Percentiles rank a stretch among this genome's conserved stretches.
These are phyloP conservation scores for Osmanthus fragrans DNA, from an alignment of 257 asterid genomes.

Conservation along the genomic window DNA sequence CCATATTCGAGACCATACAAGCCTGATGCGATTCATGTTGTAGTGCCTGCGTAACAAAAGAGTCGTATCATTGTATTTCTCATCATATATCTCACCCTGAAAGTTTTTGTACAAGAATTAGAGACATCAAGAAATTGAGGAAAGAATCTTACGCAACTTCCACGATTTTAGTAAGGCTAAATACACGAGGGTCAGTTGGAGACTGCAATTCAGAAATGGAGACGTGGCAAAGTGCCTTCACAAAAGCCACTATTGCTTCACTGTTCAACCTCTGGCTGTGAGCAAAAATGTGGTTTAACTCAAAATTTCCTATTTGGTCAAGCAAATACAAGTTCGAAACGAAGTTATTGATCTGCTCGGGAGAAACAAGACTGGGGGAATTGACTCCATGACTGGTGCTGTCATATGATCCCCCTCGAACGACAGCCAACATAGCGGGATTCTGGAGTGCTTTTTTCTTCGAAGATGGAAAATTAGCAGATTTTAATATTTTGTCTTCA, in stretches of 20 bases:
- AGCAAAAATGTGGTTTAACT: constrained; percentile 95
- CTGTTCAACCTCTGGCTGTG: constrained; percentile 98
- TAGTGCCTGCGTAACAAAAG: constrained; percentile 79
- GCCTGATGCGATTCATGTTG: constrained; percentile 96
- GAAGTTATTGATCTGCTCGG: constrained; percentile 87
- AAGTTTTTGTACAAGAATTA: constrained; percentile 9
- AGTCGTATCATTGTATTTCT: constrained; percentile 22
- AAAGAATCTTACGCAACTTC: constrained; percentile 99
- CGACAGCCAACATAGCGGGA: constrained; percentile 95
- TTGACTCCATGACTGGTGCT: constrained; percentile 73
- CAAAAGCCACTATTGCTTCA: constrained; percentile 96
- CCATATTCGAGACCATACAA: constrained; percentile 99
- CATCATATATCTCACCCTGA: constrained; percentile 19
- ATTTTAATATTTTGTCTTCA: constrained; percentile 54
- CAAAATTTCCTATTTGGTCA: constrained; percentile 96
- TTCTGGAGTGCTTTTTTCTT: constrained; percentile 87
- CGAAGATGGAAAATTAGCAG: constrained; percentile 60
- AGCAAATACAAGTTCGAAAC: constrained; percentile 90
- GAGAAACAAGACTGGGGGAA: constrained; percentile 74
- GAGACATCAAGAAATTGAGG: constrained; percentile 33
- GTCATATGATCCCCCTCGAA: constrained; percentile 98
- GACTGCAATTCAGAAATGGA: constrained; percentile 98
- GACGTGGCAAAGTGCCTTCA: constrained; percentile 89
- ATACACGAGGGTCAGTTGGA: constrained; percentile 98
- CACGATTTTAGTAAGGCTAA: constrained; percentile 97